Evolutionary conservation across 164 flowering plant genomes (phyloP).

Genomic region (Dillenia turbinata): DNA sequence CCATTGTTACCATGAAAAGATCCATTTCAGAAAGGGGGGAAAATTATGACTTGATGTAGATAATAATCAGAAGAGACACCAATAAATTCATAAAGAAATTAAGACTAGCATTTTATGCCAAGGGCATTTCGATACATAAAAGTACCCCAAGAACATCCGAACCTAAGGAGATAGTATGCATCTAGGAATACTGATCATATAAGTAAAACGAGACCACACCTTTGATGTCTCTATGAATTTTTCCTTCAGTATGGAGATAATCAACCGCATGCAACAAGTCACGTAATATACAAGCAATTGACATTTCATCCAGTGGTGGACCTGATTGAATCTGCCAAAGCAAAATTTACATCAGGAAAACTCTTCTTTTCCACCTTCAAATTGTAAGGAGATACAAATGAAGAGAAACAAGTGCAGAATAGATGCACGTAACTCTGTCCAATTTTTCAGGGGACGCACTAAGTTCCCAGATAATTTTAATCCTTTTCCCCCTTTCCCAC

Average conservation of each 20-base stretch:
- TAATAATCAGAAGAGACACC: too few species aligned
- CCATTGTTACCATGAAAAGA: too few species aligned
- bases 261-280: conserved; percentile 97
- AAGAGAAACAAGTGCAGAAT: conserved; percentile 2
- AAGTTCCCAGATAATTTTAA: background rate
- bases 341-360: conserved; percentile 5
- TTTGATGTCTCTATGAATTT: conserved; percentile 98
- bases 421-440: background rate
- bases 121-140: too few species aligned
- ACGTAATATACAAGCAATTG: conserved; percentile 89
- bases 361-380: too few species aligned
- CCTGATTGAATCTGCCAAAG: conserved; percentile 82
- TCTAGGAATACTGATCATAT: too few species aligned
- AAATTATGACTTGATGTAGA: too few species aligned
- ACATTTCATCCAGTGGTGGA: conserved; percentile 89
- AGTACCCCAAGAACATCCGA: too few species aligned
- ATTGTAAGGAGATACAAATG: background rate
- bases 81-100: too few species aligned
- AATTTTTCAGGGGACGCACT: background rate
- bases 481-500: background rate
- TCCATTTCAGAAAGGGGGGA: too few species aligned
- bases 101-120: too few species aligned
- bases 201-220: conserved; percentile 29
- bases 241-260: conserved; percentile 92
- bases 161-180: too few species aligned